Conservation (phyloP, 2,329 filamentous ascomycete species). For the Arachnopeziza araneosa region DNA sequence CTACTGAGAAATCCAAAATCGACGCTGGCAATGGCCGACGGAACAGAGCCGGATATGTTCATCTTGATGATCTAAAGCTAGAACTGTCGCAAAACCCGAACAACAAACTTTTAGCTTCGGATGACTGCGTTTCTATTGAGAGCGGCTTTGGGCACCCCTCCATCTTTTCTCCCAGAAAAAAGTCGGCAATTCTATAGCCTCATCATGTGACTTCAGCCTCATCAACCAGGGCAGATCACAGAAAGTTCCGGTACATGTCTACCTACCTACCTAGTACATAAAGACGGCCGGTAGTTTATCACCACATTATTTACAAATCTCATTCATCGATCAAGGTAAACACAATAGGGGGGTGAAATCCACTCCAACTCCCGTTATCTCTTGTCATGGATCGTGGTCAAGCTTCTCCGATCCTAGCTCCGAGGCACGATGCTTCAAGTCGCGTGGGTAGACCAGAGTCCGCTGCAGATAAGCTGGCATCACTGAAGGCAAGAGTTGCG, state of each 20-base stretch:
- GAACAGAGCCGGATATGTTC: slow-evolving; percentile 75
- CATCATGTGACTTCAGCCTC: background rate
- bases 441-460: slow-evolving; percentile 52
- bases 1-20: slow-evolving; percentile 82
- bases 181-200: background rate
- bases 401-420: slow-evolving; percentile 46
- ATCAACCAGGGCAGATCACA: too few species aligned
- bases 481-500: slow-evolving; percentile 73
- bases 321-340: background rate
- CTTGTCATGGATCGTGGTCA: slow-evolving; percentile 46
- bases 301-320: background rate
- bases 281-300: background rate
- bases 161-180: background rate
- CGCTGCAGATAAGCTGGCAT: slow-evolving; percentile 63
- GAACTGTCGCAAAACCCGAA: background rate
- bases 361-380: slow-evolving; percentile 6
- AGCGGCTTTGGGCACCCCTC: background rate
- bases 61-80: slow-evolving; percentile 35
- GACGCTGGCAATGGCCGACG: slow-evolving; percentile 78
- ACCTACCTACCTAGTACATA: too few species aligned
- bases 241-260: background rate
- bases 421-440: slow-evolving; percentile 48
- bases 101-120: background rate
- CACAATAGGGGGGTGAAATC: background rate
- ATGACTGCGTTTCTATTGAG: background rate